Percentiles rank a stretch among this genome's conserved stretches.
phyloP scores from a whole-genome alignment of 495 filamentous ascomycete species.

The Penicillium cataractarum region DNA sequence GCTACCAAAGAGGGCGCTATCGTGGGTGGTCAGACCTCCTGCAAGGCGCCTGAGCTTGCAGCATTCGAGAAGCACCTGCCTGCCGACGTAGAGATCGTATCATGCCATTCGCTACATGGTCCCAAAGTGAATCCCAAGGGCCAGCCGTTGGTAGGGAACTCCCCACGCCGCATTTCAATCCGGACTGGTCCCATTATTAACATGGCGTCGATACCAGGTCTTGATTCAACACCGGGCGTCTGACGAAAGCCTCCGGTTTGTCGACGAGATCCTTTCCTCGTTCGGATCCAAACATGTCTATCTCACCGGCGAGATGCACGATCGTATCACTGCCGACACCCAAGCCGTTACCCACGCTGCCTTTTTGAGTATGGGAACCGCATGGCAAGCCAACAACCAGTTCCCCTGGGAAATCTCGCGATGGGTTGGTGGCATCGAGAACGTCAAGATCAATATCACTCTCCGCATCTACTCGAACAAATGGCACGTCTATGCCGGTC shows the following conservation, averaged over 20 bases:
- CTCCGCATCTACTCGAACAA: conserved; percentile 97
- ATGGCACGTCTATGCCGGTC: conserved; percentile 98
- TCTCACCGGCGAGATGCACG: conserved; percentile 83
- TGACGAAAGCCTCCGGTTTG: conserved; percentile 71
- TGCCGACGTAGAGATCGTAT: conserved; percentile 87
- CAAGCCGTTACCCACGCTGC: conserved; percentile 98
- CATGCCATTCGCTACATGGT: conserved; percentile 95
- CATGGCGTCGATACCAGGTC: conserved; percentile 52
- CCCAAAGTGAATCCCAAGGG: conserved; percentile 84
- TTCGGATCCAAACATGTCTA: conserved; percentile 82
- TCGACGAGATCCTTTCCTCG: conserved; percentile 78
- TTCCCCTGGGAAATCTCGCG: conserved; percentile 95
- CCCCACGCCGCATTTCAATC: conserved; percentile 5
- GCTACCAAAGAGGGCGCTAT: conserved; percentile 93
- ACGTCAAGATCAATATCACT: conserved; percentile 98
- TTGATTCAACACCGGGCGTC: conserved; percentile 91
- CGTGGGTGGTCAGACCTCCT: conserved; percentile 96
- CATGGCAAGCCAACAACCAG: conserved; percentile 89
- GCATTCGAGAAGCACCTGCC: conserved; percentile 92
- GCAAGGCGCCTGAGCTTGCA: conserved; percentile 94
- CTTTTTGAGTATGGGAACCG: conserved; percentile 95
- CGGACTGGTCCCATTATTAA: conserved; percentile 13
- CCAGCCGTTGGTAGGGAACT: conserved; percentile 73
- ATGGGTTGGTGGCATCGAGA: conserved; percentile 96
- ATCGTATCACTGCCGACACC: conserved; percentile 96